Base-by-base conservation (phyloP, 768 basidiomycete species). In the Auricularia sp. region DNA sequence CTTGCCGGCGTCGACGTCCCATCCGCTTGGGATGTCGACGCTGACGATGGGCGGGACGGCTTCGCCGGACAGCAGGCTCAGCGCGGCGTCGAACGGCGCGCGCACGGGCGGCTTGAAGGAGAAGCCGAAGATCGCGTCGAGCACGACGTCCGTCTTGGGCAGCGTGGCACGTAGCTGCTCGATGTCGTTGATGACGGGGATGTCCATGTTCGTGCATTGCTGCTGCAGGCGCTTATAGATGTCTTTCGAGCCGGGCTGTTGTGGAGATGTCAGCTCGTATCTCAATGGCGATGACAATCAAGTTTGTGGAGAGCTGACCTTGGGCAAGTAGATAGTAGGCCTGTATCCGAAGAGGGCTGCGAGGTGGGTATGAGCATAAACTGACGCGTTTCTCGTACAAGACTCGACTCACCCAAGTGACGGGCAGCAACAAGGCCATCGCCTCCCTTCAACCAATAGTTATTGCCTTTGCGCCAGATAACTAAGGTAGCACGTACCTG, bases 91-190 rank as follows among this genome's bases (percentile, higher is more conserved):
- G 75, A 98, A 99, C 0, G 97, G 97, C 7, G 87, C 76, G 11
- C 97, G 88, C 4, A 94, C 82, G 42, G 97, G 95, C 0, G 90
- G 89, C 65, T 89, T 81, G 83, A 98, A 99, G 1, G 95, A 98
- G 78, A 99, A 98, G 3, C 96, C 97, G 70, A 99, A 99, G 65
- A 99, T 90, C 3, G 95, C 93, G 72, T 99, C 97, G 63, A 99
- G 80, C 21, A 98, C 83, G 54, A 97, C 86, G 74, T 97, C 91
- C 3, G 85, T 6, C 10, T 18, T 21, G 8, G 78, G 71, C 44
- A 90, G 79, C 5, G 83, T 82, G 54, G 76, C 72, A 59, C 76
- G 73, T 21, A 90, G 80, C 33, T 68, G 63, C 62, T 59, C 3
- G 62, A 65, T 7, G 39, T 78, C 69, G 21, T 80, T 78, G 34